A percentile compares a stretch with the other conserved stretches of the same genome.
phyloP scores from a whole-genome alignment of 2,329 filamentous ascomycete species.

The Aspergillus brunneoviolaceus region DNA sequence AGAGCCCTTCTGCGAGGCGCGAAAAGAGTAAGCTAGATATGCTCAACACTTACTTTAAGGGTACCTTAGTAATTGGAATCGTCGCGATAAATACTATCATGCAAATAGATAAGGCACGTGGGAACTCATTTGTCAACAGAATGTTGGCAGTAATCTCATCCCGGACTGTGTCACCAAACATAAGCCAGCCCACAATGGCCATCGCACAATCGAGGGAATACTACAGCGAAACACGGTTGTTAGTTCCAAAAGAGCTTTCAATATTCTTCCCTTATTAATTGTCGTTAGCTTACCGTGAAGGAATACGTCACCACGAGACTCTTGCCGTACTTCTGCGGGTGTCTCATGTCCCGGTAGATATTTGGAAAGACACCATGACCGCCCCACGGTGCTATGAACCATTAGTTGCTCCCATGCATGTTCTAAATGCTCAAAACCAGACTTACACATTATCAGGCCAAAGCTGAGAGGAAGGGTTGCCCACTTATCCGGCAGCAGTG shows the following conservation, averaged over 20 bases:
- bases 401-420: conserved; percentile 5
- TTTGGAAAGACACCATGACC: conserved; percentile 80
- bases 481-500: conserved; percentile 84
- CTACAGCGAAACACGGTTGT: conserved; percentile 38
- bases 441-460: conserved; percentile 76
- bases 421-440: not conserved
- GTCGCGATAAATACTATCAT: conserved; percentile 86
- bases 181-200: conserved; percentile 79
- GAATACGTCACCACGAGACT: conserved; percentile 78
- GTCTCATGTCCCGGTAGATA: conserved; percentile 73
- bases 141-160: conserved; percentile 93
- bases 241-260: conserved; percentile 4
- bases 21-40: not conserved
- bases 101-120: conserved; percentile 68
- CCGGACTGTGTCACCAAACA: conserved; percentile 88
- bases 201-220: conserved; percentile 79
- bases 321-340: conserved; percentile 76
- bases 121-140: conserved; percentile 71
- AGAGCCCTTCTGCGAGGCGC: not conserved
- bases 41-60: conserved; percentile 62
- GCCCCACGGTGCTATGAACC: conserved; percentile 60
- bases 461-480: conserved; percentile 81
- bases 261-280: not conserved
- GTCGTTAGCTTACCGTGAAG: conserved; percentile 65
- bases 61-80: conserved; percentile 94